Evolutionary conservation across 164 flowering plant species (phyloP), one percentile per base, ranked within the genome.

Genomic region (Aristolochia contorta): DNA sequence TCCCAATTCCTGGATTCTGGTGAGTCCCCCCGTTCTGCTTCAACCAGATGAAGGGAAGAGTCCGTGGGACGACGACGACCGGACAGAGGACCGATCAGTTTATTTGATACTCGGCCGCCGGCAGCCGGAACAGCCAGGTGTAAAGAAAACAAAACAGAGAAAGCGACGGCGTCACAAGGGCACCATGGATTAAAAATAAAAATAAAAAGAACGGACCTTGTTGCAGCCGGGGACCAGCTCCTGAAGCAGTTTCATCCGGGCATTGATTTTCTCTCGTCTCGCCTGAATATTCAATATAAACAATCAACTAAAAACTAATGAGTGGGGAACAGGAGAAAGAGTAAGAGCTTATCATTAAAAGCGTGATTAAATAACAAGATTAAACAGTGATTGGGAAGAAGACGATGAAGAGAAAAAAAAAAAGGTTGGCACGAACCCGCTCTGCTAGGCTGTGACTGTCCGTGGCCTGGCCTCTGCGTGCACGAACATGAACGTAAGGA

Each of bases 401-500:
- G 12, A 37, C 7, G 12, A 37, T 37, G 5, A n/a, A n/a, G 43
- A 27, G 30, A 27, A 27, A 27, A 2, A 2, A 27, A 27, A 27
- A 27, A 5, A 2, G 30, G 30, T 27, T 27, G 2, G 47, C 86
- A 88, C 96, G 74, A 86, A 91, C 97, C 73, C 97, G 70, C 67
- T 91, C 97, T 22, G 97, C 97, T 66, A 91, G 75, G 84, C 97
- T 91, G 67, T 91, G 97, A 78, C 93, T 91, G 65, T 86, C 91
- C 0, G 97, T 91, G 12, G 97, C 97, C 69, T 91, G 83, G 45
- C 97, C 97, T 6, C 97, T 87, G 58, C 94, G 89, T 67, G 94
- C 96, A 57, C 97, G 82, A 54, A 91, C 97, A 62, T 91, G 96
- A 55, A 91, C 97, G 57, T 88, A 91, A 15, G 97, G 96, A 62